Evolutionary conservation across 768 basidiomycete species (phyloP).

Genomic region (Lentinula lateritia): DNA sequence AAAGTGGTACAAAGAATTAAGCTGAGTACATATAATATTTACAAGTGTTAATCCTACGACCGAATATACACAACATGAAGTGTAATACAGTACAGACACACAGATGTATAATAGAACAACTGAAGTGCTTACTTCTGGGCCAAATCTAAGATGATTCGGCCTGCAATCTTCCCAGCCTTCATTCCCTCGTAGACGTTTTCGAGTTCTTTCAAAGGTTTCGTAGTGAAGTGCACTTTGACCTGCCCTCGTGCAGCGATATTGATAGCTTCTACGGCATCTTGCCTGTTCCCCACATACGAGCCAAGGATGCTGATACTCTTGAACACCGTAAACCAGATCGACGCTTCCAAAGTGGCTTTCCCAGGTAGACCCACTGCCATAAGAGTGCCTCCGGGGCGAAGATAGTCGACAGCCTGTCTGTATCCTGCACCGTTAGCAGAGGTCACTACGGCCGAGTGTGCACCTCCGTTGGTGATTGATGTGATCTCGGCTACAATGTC

Average conservation of each 20-base stretch:
- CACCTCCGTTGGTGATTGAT: constrained; percentile 63
- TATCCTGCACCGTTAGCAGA: constrained; percentile 46
- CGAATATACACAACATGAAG: background rate
- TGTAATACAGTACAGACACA: too few species aligned
- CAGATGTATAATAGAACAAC: background rate
- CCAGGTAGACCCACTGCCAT: constrained; percentile 79
- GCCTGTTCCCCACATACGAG: constrained; percentile 62
- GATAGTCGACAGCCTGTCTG: constrained; percentile 64
- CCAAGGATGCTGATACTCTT: constrained; percentile 51
- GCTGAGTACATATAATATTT: background rate
- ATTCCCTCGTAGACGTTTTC: constrained; percentile 36
- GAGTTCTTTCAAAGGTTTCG: constrained; percentile 46
- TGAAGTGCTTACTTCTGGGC: background rate
- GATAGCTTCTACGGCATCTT: constrained; percentile 80
- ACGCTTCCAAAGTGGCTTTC: constrained; percentile 49
- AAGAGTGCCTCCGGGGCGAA: constrained; percentile 66
- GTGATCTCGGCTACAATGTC: constrained; percentile 59
- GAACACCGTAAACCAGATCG: constrained; percentile 69
- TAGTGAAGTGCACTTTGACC: constrained; percentile 53
- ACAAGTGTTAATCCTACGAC: background rate
- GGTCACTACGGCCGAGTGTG: constrained; percentile 66
- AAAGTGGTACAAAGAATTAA: background rate
- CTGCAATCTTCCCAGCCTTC: constrained; percentile 38
- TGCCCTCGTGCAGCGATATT: constrained; percentile 67
- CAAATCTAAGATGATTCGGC: constrained; percentile 44